These are phyloP conservation scores for Logfia minima DNA, from an alignment of 129 eudicot species.

Conservation along the genomic window DNA sequence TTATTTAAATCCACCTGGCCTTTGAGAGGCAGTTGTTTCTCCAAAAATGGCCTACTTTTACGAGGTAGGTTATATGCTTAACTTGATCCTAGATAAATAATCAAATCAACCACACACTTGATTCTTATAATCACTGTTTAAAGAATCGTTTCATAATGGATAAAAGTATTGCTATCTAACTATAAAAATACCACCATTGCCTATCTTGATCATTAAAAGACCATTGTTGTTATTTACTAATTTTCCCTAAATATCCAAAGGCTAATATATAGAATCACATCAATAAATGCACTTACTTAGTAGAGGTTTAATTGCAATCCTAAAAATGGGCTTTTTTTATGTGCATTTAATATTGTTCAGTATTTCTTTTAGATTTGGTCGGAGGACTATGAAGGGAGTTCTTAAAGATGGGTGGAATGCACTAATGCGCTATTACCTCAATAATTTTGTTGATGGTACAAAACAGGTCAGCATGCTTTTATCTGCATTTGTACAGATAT, in stretches of 20 bases:
- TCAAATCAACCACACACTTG: neutral
- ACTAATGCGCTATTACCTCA: conserved; percentile 73
- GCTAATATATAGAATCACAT: no score
- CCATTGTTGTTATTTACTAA: neutral
- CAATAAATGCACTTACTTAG: neutral
- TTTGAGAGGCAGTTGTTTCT: neutral
- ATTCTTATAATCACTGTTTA: neutral
- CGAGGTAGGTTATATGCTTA: neutral
- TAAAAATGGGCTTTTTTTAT: neutral
- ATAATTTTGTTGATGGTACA: conserved; percentile 78
- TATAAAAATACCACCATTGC: neutral
- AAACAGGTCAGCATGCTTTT: conserved; percentile 58
- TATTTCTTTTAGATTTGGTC: conserved; percentile 54
- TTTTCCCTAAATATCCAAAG: no score
- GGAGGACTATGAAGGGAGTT: conserved; percentile 60
- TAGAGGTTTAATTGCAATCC: neutral
- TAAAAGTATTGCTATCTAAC: neutral
- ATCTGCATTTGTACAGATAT: neutral
- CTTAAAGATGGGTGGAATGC: conserved; percentile 65
- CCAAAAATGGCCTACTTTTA: neutral
- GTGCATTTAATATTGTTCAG: neutral
- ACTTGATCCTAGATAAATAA: neutral
- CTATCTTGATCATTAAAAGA: neutral
- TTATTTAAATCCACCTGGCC: no score
- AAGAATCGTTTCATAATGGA: neutral